A percentile compares a stretch with the other conserved stretches of the same genome.
These are phyloP conservation scores for Hymenoscyphus linearis DNA, from an alignment of 2,329 filamentous ascomycete species.

Conservation along the genomic window DNA sequence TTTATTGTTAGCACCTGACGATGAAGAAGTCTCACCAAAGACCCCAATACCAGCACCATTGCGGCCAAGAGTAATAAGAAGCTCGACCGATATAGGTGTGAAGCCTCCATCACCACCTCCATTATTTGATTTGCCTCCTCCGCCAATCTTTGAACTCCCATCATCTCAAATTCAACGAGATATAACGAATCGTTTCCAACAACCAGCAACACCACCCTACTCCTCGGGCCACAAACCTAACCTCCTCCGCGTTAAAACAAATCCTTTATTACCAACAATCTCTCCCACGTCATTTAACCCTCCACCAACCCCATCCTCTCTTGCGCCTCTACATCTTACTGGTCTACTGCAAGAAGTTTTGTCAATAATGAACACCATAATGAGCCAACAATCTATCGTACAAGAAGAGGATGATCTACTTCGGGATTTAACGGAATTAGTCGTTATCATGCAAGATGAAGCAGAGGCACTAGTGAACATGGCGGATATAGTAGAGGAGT, in stretches of 20 bases:
- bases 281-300: not conserved
- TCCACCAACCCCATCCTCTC: slow-evolving; percentile 11
- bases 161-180: not conserved
- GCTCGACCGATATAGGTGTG: not conserved
- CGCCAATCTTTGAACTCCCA: not conserved
- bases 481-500: slow-evolving; percentile 18
- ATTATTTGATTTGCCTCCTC: not conserved
- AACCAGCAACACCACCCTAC: not conserved
- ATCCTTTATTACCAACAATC: not conserved
- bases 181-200: not conserved
- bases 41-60: not conserved
- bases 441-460: slow-evolving; percentile 22
- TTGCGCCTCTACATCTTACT: slow-evolving; percentile 17
- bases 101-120: not conserved
- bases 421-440: slow-evolving; percentile 15
- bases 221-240: not conserved
- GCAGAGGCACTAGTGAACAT: slow-evolving; percentile 17
- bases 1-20: not conserved
- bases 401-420: slow-evolving; percentile 14
- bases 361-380: slow-evolving; percentile 18
- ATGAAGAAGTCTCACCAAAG: not conserved
- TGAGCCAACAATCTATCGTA: slow-evolving; percentile 9
- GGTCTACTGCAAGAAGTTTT: slow-evolving; percentile 16
- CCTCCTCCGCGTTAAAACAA: not conserved
- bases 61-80: not conserved